Conservation (phyloP, 1,284 basidiomycete genomes). For the Puccinia coronata region DNA sequence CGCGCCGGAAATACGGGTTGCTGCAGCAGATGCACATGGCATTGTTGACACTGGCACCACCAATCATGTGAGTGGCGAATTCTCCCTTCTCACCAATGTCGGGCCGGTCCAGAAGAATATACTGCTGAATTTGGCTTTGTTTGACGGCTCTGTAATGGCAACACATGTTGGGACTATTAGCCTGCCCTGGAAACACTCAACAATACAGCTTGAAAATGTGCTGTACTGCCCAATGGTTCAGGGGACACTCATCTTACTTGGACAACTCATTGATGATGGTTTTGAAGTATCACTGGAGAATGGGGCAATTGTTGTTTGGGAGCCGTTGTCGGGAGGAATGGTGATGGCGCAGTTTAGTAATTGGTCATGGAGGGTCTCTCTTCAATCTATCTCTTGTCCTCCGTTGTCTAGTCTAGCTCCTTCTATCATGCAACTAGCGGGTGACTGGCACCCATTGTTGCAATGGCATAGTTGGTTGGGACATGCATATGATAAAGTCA, state of each 20-base stretch:
- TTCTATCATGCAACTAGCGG: too few relatives aligned
- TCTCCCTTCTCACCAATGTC: background rate
- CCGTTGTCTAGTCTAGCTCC: too few relatives aligned
- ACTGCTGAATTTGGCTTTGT: conserved; percentile 7
- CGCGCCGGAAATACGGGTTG: conserved; percentile 21
- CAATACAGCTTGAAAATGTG: background rate
- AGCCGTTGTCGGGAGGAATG: too few relatives aligned
- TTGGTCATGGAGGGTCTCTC: too few relatives aligned
- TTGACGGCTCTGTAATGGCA: background rate
- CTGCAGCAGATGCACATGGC: background rate
- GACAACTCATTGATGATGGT: too few relatives aligned
- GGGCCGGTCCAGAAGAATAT: background rate
- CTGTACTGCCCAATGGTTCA: background rate
- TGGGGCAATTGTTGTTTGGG: too few relatives aligned
- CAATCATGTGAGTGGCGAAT: conserved; percentile 13
- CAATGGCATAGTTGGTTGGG: too few relatives aligned
- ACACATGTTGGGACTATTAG: background rate
- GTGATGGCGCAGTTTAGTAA: too few relatives aligned
- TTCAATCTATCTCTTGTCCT: too few relatives aligned
- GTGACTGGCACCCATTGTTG: too few relatives aligned
- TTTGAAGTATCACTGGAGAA: too few relatives aligned
- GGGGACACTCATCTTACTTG: background rate
- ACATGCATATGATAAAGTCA: too few relatives aligned
- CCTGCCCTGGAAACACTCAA: background rate
- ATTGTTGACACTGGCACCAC: conserved; percentile 16